Conservation (phyloP, 169 alveolate genomes). For the Eimeria acervulina region DNA sequence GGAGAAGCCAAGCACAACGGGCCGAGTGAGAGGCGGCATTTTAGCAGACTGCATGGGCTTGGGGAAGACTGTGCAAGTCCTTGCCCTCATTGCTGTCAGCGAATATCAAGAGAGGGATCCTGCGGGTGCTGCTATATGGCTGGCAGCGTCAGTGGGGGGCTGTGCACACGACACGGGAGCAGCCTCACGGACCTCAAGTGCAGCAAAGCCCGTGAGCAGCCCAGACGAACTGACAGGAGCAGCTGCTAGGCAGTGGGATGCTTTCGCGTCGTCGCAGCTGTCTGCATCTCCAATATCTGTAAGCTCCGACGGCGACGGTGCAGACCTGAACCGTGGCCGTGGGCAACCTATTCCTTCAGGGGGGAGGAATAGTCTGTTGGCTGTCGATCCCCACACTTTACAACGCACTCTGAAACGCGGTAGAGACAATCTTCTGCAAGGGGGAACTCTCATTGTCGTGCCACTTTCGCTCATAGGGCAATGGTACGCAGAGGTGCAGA, state of each 20-base stretch:
- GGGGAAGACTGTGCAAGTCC: slow-evolving; percentile 98
- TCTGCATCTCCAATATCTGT: slow-evolving; percentile 38
- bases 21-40: slow-evolving; percentile 88
- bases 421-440: slow-evolving; percentile 76
- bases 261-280: neutral
- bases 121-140: slow-evolving; percentile 23
- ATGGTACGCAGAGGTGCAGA: slow-evolving; percentile 90
- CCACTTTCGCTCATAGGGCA: slow-evolving; percentile 90
- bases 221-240: neutral
- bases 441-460: slow-evolving; percentile 91
- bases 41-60: slow-evolving; percentile 99
- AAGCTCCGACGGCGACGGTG: slow-evolving; percentile 34
- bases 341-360: neutral
- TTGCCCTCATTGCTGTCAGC: slow-evolving; percentile 81
- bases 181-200: neutral
- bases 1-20: slow-evolving; percentile 65
- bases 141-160: slow-evolving; percentile 2
- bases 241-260: neutral
- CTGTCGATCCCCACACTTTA: slow-evolving; percentile 38
- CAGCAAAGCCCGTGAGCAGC: neutral
- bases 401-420: slow-evolving; percentile 49
- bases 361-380: slow-evolving; percentile 23
- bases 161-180: neutral
- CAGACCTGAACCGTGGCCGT: neutral
- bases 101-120: slow-evolving; percentile 66